A percentile compares a stretch with the other conserved stretches of the same genome.
Evolutionary conservation across 805 yeast species (phyloP).

Genomic region (Kodamaea kaohsiungensis): DNA sequence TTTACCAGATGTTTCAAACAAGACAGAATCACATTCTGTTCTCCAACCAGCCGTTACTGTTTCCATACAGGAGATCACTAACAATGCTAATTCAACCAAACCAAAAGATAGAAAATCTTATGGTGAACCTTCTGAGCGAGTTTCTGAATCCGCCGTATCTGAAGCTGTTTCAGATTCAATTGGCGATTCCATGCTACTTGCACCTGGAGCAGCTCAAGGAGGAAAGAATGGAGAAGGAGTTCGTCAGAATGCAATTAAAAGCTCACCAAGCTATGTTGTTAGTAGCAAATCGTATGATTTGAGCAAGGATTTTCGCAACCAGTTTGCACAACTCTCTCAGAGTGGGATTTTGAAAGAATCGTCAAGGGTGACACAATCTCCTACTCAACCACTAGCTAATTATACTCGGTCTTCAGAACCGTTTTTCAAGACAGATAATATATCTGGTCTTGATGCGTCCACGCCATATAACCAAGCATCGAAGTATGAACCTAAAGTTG

Average conservation of each 20-base stretch:
- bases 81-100: too few species aligned
- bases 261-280: conserved; percentile 1
- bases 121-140: background rate
- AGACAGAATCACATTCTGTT: too few species aligned
- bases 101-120: background rate
- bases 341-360: conserved; percentile 7
- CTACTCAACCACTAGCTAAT: background rate
- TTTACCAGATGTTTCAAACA: too few species aligned
- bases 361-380: background rate
- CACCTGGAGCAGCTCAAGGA: background rate
- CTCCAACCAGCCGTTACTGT: too few species aligned
- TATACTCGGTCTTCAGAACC: conserved; percentile 7
- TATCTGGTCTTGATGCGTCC: conserved; percentile 1
- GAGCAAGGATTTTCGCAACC: conserved; percentile 3
- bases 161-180: background rate
- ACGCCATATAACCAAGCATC: background rate
- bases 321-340: conserved; percentile 1
- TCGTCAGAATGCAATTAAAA: conserved; percentile 1
- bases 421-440: background rate
- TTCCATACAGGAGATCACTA: too few species aligned
- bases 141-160: background rate
- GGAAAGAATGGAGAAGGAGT: background rate
- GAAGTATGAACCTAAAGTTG: background rate
- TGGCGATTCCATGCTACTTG: background rate
- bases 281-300: background rate